Evolutionary conservation across 1,284 basidiomycete species (phyloP), one percentile per base, ranked within the genome.

Genomic region (Leccinum huronense): DNA sequence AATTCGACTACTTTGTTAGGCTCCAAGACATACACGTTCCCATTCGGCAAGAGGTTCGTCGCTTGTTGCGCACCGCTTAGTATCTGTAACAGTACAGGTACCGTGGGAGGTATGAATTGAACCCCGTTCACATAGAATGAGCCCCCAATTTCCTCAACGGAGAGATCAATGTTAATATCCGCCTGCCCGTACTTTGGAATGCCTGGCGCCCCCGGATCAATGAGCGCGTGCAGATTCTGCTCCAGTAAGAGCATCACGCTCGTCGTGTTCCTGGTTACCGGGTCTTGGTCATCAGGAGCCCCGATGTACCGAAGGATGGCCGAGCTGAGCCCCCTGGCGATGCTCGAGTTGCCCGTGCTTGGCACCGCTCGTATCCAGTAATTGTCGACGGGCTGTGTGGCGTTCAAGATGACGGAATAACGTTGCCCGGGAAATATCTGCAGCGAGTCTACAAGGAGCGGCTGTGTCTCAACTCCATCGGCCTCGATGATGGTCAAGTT

Each of bases 231-330:
- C 3, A 81, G 65, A 57, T 76, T 71, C 14, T 69, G 69, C 60
- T 81, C 79, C 31, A 68, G 9, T 30, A 79, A 59, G 4, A 72
- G 66, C 1, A 70, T 68, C 1, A 67, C 67, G 63, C 68, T 73
- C 1, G 71, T 65, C 0, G 68, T 67, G 33, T 73, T 69, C 1
- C 64, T 66, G 0, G 79, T 78, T 3, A 71, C 78, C 0, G 83
- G 85, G 16, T 85, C 83, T 3, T 57, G 63, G 3, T 27, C 13
- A 14, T 61, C 64, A 1, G 73, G 67, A 3, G 86, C 85, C 9
- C 81, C 81, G 0, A 61, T 66, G 69, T 88, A 88, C 34, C 82
- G 79, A 11, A 88, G 71, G 64, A 88, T 84, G 5, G 85, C 86
- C 2, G 79, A 78, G 70, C 81, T 85, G 14, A 80, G 67, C 2